Base-by-base conservation (phyloP, 2,329 filamentous ascomycete species). In the Tolypocladium sp. region DNA sequence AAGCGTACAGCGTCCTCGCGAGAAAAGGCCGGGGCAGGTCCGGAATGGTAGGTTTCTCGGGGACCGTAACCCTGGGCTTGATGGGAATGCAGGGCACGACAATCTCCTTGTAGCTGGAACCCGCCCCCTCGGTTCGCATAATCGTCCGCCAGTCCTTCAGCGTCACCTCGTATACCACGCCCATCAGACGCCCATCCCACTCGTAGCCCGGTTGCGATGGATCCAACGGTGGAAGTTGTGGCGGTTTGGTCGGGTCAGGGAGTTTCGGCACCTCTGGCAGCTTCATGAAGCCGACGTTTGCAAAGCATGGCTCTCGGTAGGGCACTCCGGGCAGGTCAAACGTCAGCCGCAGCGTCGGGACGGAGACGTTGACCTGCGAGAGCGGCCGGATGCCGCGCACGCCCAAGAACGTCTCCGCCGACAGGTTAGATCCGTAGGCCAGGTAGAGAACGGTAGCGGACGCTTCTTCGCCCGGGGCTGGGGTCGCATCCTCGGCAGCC, bases 131-230 rank as follows among this genome's bases (percentile, higher is more conserved):
- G 6, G 92, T 97, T 6, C 87, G 87, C 61, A 97, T 88, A 65
- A 99, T 96, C 61, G 84, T 89, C 8, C 86, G 82, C 70, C 90
- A 99, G 75, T 99, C 94, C 51, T 82, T 73, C 22, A 81, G 77
- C 1, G 92, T 96, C 37, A 97, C 91, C 76, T 97, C 92, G 76
- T 99, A 99, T 4, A 97, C 94, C 20, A 96, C 91, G 30, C 94
- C 94, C 46, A 97, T 84, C 2, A 99, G 81, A 5, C 91, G 90
- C 68, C 92, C 92, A 63, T 85, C 77, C 92, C 91, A 96, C 38
- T 66, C 61, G 9, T 64, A 62, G 20, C 65, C 63, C 1, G 64
- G 59, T 25, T 62, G 59, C 35, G 57, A 66, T 25, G 62, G 61
- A 8, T 66, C 66, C 63, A 61, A 62, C 37, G 63, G 66, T 41